A percentile compares a stretch with the other conserved stretches of the same genome.
These are phyloP conservation scores for Amaranthus palmeri DNA, from an alignment of 148 eudicot genomes.

Conservation along the genomic window DNA sequence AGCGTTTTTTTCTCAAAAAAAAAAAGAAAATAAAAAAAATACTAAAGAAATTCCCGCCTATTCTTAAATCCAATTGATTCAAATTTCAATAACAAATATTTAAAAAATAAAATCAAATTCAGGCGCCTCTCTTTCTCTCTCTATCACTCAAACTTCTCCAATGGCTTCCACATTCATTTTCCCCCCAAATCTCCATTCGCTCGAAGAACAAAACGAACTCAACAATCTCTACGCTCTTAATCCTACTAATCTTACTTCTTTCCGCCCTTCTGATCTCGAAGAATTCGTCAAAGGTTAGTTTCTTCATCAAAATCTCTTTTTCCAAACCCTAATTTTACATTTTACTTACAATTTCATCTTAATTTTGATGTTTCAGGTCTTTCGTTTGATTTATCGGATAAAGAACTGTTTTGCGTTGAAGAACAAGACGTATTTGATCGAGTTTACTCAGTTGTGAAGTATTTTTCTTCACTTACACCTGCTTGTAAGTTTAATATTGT, in stretches of 20 bases:
- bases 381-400: constrained; percentile 71
- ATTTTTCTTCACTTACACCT: constrained; percentile 43
- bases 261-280: constrained; percentile 70
- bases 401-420: constrained; percentile 78
- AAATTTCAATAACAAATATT: neutral
- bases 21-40: too few relatives aligned
- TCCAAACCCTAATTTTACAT: constrained; percentile 26
- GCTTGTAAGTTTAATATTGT: constrained; percentile 61
- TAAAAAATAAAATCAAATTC: neutral
- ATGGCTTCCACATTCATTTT: constrained; percentile 79
- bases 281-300: constrained; percentile 78
- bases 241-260: constrained; percentile 39
- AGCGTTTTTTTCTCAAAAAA: too few relatives aligned
- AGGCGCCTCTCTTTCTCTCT: neutral
- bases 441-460: constrained; percentile 70
- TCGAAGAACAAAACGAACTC: constrained; percentile 36
- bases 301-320: neutral
- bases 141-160: constrained; percentile 9
- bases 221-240: constrained; percentile 19
- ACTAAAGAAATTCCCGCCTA: neutral
- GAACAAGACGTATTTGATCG: constrained; percentile 85
- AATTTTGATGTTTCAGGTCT: constrained; percentile 42
- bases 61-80: neutral
- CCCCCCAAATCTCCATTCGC: constrained; percentile 52
- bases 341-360: neutral